phyloP scores from a whole-genome alignment of 2,329 filamentous ascomycete genomes.

The Xylaria digitata region DNA sequence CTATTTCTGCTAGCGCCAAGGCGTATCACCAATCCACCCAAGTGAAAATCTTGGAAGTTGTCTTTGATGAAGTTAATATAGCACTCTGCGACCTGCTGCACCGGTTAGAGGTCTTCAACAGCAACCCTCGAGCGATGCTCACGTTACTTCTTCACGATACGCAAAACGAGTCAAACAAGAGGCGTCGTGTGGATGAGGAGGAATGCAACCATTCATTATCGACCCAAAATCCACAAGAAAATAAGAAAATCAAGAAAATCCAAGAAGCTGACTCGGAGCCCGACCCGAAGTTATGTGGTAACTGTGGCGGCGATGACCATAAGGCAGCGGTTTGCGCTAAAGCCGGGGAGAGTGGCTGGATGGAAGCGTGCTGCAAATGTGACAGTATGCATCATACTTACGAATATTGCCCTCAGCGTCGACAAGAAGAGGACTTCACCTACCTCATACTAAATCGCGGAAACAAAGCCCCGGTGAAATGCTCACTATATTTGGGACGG shows the following conservation, averaged over 20 bases:
- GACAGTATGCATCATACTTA: conserved; percentile 20
- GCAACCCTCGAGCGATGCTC: neutral
- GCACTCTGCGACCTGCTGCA: too few relatives aligned
- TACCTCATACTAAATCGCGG: conserved; percentile 23
- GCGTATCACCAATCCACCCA: neutral
- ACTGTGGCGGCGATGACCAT: neutral
- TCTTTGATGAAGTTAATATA: too few relatives aligned
- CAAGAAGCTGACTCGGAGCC: neutral
- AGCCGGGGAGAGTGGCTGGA: conserved; percentile 20
- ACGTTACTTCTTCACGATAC: neutral
- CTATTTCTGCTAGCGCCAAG: neutral
- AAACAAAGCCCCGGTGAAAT: conserved; percentile 20
- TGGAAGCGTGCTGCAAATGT: conserved; percentile 28
- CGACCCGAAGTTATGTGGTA: neutral
- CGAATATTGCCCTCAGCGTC: conserved; percentile 13
- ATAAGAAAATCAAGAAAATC: neutral
- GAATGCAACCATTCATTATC: neutral
- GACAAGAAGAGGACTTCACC: conserved; percentile 6
- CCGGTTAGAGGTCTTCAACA: neutral
- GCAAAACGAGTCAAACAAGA: neutral
- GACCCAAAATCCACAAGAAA: neutral
- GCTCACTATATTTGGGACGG: conserved; percentile 2
- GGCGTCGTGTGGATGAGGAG: neutral
- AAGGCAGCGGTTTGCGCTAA: conserved; percentile 18
- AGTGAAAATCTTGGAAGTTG: neutral